A percentile compares a stretch with the other conserved stretches of the same genome.
Evolutionary conservation across 108 stramenopile species (phyloP).

Genomic region (Fragilaria radians): DNA sequence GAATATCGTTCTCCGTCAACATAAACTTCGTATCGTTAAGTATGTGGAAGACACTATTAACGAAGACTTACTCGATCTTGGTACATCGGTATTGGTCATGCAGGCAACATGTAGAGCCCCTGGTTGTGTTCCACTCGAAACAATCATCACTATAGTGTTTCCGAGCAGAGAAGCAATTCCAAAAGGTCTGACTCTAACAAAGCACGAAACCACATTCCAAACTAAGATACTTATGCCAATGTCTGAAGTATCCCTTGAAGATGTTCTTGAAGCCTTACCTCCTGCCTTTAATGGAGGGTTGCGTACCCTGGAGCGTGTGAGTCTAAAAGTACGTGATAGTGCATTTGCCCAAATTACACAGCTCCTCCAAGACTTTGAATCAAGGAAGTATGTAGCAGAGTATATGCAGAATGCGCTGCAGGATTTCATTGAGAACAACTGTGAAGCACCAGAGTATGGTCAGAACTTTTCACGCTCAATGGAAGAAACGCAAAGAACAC

Average conservation of each 20-base stretch:
- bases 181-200: slow-evolving; percentile 21
- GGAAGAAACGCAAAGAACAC: neutral
- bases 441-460: slow-evolving; percentile 59
- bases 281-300: slow-evolving; percentile 70
- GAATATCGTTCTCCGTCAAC: slow-evolving; percentile 72
- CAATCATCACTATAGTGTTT: slow-evolving; percentile 78
- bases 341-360: slow-evolving; percentile 79
- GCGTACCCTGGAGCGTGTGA: slow-evolving; percentile 48
- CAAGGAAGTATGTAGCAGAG: slow-evolving; percentile 47
- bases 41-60: slow-evolving; percentile 71
- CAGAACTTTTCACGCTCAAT: slow-evolving; percentile 31
- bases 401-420: slow-evolving; percentile 65
- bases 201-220: slow-evolving; percentile 58
- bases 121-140: slow-evolving; percentile 86
- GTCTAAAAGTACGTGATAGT: slow-evolving; percentile 65
- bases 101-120: slow-evolving; percentile 75
- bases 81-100: slow-evolving; percentile 84
- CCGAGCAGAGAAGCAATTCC: slow-evolving; percentile 29
- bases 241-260: slow-evolving; percentile 69
- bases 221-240: slow-evolving; percentile 83
- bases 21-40: slow-evolving; percentile 75
- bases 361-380: slow-evolving; percentile 40
- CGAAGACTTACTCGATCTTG: slow-evolving; percentile 63
- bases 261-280: slow-evolving; percentile 78
- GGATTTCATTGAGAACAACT: slow-evolving; percentile 59